phyloP scores from a whole-genome alignment of 805 yeast genomes.

The Starmera caribaea region DNA sequence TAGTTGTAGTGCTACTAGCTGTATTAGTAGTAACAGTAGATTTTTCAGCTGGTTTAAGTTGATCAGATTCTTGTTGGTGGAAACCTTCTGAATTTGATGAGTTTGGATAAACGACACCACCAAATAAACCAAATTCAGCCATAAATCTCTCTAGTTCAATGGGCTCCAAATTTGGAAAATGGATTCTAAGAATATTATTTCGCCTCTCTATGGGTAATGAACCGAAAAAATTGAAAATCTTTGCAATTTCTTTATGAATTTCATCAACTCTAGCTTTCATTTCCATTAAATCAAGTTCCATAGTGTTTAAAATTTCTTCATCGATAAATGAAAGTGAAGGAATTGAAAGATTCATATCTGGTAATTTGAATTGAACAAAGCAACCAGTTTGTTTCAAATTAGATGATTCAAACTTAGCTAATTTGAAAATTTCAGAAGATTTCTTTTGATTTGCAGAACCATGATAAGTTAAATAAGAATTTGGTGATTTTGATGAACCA shows the following conservation, averaged over 20 bases:
- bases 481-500: conserved; percentile 9
- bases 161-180: conserved; percentile 64
- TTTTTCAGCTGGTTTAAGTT: too few relatives aligned
- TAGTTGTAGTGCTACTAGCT: too few relatives aligned
- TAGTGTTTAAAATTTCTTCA: conserved; percentile 29
- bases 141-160: conserved; percentile 46
- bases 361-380: conserved; percentile 48
- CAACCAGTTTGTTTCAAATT: conserved; percentile 29
- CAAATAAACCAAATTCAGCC: conserved; percentile 47
- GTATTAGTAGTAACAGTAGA: too few relatives aligned
- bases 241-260: conserved; percentile 32
- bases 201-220: conserved; percentile 50
- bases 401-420: conserved; percentile 26
- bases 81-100: background rate
- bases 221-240: conserved; percentile 46
- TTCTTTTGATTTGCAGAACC: conserved; percentile 18
- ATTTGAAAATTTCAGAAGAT: conserved; percentile 21
- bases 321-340: conserved; percentile 35
- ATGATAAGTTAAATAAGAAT: conserved; percentile 10
- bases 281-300: conserved; percentile 26
- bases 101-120: conserved; percentile 39
- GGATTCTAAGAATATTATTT: conserved; percentile 37
- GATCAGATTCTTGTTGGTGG: too few relatives aligned
- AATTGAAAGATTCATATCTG: conserved; percentile 24
- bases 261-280: conserved; percentile 33